phyloP scores from a whole-genome alignment of 2,329 filamentous ascomycete genomes.

The Colletotrichum euphorbiae region DNA sequence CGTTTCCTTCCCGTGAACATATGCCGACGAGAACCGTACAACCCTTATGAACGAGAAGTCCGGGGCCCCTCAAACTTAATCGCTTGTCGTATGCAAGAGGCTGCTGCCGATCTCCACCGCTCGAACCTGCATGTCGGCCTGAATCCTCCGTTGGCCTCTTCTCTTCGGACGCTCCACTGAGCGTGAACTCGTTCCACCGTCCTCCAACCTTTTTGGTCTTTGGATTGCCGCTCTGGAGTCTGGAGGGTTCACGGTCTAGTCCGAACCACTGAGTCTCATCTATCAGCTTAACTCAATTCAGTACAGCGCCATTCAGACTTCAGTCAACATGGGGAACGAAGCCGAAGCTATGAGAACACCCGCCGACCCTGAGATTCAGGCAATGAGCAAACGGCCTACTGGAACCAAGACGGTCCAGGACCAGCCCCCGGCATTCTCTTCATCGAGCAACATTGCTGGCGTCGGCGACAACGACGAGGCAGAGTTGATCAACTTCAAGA shows the following conservation, averaged over 20 bases:
- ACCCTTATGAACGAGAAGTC: slow-evolving; percentile 17
- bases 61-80: slow-evolving; percentile 39
- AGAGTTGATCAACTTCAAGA: slow-evolving; percentile 51
- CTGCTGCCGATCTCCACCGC: slow-evolving; percentile 23
- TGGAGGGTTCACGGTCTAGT: not conserved
- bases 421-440: not conserved
- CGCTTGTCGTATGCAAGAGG: slow-evolving; percentile 10
- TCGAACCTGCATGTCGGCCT: slow-evolving; percentile 10
- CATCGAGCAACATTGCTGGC: slow-evolving; percentile 6
- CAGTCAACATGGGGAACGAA: slow-evolving; percentile 28
- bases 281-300: too few species aligned
- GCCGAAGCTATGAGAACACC: slow-evolving; percentile 10
- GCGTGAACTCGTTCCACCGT: slow-evolving; percentile 27
- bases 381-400: not conserved
- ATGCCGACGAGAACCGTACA: slow-evolving; percentile 23
- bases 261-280: not conserved
- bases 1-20: not conserved
- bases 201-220: not conserved
- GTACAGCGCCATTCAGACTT: not conserved
- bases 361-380: slow-evolving; percentile 21
- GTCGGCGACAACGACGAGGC: slow-evolving; percentile 23
- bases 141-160: not conserved
- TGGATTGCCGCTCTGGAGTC: not conserved
- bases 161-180: slow-evolving; percentile 24
- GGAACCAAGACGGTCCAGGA: slow-evolving; percentile 1